These are phyloP conservation scores for Acacia confusa DNA, from an alignment of 306 rosid genomes.

Conservation along the genomic window DNA sequence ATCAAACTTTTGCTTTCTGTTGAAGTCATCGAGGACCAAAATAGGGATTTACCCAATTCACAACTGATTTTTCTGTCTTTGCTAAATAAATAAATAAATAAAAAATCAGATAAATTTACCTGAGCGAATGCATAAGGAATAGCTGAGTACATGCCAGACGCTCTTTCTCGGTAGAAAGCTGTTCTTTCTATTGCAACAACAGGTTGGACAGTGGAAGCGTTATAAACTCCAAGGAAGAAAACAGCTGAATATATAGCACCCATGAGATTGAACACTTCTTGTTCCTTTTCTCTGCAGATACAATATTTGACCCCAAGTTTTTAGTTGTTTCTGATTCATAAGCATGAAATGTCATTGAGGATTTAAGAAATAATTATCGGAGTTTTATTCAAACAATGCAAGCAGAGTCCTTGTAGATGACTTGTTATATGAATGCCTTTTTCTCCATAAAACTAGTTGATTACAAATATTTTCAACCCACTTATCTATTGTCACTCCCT, in stretches of 20 bases:
- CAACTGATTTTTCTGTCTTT: not conserved
- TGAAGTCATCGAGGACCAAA: not conserved
- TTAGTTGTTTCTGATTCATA: not conserved
- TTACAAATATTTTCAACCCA: not conserved
- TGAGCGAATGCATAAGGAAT: constrained; percentile 60
- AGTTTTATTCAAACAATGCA: not conserved
- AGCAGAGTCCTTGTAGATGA: not conserved
- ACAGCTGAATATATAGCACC: constrained; percentile 47
- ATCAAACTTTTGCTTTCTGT: not conserved
- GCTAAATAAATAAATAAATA: not conserved
- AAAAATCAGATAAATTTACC: constrained; percentile 38
- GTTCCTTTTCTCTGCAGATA: constrained; percentile 43
- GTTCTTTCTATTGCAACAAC: constrained; percentile 53
- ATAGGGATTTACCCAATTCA: not conserved
- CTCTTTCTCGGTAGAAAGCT: constrained; percentile 61
- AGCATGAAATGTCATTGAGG: constrained; percentile 3
- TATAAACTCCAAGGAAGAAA: constrained; percentile 51
- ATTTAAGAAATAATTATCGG: not conserved
- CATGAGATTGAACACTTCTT: constrained; percentile 44
- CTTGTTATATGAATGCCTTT: not conserved
- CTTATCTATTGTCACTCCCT: not conserved
- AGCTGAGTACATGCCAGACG: constrained; percentile 58
- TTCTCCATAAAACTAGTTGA: not conserved
- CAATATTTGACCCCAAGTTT: not conserved
- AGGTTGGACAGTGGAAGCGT: constrained; percentile 44